phyloP scores from a whole-genome alignment of 345 rosid genomes.

The Toxicodendron radicans region DNA sequence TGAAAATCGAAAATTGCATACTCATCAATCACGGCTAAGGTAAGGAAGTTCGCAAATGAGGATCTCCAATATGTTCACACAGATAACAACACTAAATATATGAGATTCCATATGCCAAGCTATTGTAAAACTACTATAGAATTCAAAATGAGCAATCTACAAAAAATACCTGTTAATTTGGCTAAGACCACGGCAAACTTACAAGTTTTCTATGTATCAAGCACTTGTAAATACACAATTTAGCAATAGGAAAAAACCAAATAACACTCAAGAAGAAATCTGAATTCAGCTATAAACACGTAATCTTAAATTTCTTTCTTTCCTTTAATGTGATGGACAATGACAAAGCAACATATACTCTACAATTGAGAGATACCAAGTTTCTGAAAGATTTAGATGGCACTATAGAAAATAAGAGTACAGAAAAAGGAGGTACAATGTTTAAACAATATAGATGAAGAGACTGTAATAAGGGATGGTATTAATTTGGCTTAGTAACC shows the following conservation, averaged over 20 bases:
- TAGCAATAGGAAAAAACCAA: not conserved
- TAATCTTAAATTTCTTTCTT: not conserved
- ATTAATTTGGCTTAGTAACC: not conserved
- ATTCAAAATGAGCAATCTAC: not conserved
- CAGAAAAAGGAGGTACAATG: too few relatives aligned
- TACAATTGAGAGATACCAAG: not conserved
- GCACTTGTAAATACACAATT: not conserved
- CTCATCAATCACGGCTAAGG: too few relatives aligned
- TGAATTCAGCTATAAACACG: not conserved
- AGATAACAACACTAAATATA: not conserved
- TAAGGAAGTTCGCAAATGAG: not conserved
- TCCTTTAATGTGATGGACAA: not conserved
- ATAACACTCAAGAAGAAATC: not conserved
- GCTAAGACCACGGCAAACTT: not conserved
- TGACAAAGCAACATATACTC: not conserved
- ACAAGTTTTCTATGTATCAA: not conserved
- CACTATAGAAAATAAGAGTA: not conserved
- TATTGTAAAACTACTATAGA: not conserved
- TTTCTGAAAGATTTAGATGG: not conserved
- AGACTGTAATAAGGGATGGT: not conserved
- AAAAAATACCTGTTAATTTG: not conserved
- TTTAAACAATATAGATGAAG: not conserved
- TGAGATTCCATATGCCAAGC: not conserved
- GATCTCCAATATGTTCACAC: not conserved
- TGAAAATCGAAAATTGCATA: too few relatives aligned